Percentiles rank a stretch among this genome's conserved stretches.
These are phyloP conservation scores for Syzygium aromaticum DNA, from an alignment of 345 rosid genomes.

Conservation along the genomic window DNA sequence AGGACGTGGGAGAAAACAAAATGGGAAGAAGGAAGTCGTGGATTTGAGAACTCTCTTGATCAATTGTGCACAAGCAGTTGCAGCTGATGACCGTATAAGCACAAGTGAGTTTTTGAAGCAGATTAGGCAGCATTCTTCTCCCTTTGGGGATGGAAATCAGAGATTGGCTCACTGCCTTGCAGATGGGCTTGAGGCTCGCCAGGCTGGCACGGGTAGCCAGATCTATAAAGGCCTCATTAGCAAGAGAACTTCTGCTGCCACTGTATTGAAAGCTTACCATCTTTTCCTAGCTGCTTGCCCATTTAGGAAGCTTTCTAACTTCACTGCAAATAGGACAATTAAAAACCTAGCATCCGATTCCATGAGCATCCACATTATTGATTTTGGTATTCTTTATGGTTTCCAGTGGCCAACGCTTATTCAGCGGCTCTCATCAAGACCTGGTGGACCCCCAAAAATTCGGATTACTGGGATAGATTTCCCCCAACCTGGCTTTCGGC, in stretches of 20 bases:
- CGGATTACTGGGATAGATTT: conserved; percentile 90
- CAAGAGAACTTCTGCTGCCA: conserved; percentile 64
- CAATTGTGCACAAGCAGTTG: conserved; percentile 85
- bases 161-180: conserved; percentile 85
- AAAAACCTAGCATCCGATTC: conserved; percentile 31
- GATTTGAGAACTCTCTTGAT: conserved; percentile 75
- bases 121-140: conserved; percentile 74
- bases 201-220: conserved; percentile 72
- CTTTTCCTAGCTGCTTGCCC: conserved; percentile 70
- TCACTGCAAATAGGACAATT: conserved; percentile 49
- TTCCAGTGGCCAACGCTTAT: conserved; percentile 93
- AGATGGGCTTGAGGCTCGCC: conserved; percentile 72
- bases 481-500: conserved; percentile 92
- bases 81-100: conserved; percentile 53
- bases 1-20: conserved; percentile 37
- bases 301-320: conserved; percentile 65
- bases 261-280: conserved; percentile 71
- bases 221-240: conserved; percentile 51
- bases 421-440: conserved; percentile 42
- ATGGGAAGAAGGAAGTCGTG: conserved; percentile 55
- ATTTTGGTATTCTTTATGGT: conserved; percentile 89
- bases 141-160: conserved; percentile 78
- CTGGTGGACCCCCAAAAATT: conserved; percentile 64
- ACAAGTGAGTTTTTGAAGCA: conserved; percentile 68
- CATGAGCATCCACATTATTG: conserved; percentile 63